These are phyloP conservation scores for Triticum dicoccoides DNA, from an alignment of 176 grass and related monocot genomes.

Conservation along the genomic window DNA sequence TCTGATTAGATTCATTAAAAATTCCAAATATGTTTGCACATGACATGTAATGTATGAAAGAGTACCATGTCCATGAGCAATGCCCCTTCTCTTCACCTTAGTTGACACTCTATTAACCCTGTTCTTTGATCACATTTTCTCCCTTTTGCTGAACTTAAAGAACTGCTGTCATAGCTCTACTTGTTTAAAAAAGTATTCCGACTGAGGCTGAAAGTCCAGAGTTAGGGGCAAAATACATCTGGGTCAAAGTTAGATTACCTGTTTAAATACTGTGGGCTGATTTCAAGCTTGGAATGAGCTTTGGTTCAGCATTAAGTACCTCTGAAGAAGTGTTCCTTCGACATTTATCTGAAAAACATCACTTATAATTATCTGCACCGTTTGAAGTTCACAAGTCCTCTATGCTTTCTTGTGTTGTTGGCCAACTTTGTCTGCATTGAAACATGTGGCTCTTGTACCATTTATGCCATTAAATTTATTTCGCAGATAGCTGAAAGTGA, in stretches of 20 bases:
- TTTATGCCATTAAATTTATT: constrained; percentile 17
- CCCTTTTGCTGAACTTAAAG: background rate
- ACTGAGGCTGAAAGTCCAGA: background rate
- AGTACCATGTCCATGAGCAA: background rate
- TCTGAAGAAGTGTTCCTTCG: background rate
- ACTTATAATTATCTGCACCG: background rate
- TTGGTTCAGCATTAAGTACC: background rate
- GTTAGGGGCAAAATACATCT: background rate
- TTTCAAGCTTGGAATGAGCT: background rate
- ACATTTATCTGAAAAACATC: background rate
- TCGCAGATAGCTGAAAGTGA: constrained; percentile 54
- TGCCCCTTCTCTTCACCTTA: background rate
- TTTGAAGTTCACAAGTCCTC: constrained; percentile 10
- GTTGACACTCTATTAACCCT: background rate
- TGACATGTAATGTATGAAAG: background rate
- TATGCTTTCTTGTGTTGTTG: background rate
- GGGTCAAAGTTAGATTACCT: background rate
- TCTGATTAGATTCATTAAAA: background rate
- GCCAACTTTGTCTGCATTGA: constrained; percentile 12
- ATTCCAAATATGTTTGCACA: background rate
- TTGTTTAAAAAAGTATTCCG: background rate
- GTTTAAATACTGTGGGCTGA: background rate
- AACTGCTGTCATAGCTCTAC: background rate
- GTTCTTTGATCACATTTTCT: constrained; percentile 1
- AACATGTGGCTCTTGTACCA: constrained; percentile 25